phyloP scores from a whole-genome alignment of 2,329 filamentous ascomycete species.

The Neopestalotiopsis sp. region DNA sequence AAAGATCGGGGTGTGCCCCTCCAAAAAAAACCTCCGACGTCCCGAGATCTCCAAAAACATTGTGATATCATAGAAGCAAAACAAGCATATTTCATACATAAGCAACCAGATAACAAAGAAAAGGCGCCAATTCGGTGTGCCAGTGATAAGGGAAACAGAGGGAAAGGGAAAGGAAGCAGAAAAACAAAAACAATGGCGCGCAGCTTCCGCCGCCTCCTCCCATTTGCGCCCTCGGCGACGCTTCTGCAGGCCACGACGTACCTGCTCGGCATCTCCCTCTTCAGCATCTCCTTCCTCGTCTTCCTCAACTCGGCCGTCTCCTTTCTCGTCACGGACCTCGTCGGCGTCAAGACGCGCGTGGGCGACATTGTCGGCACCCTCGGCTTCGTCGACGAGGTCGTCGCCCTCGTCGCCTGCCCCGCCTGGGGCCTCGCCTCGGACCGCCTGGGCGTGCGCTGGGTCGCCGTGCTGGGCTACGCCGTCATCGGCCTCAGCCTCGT shows the following conservation, averaged over 20 bases:
- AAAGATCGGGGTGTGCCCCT: background rate
- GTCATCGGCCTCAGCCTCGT: conserved; percentile 80
- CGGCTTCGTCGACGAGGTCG: conserved; percentile 83
- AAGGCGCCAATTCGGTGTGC: background rate
- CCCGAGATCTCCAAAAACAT: background rate
- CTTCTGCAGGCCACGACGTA: conserved; percentile 72
- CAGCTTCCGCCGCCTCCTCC: conserved; percentile 50
- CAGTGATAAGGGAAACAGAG: background rate
- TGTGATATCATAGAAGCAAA: background rate
- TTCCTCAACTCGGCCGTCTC: conserved; percentile 86
- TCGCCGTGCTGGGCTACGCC: conserved; percentile 77
- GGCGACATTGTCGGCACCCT: conserved; percentile 84
- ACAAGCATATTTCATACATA: background rate
- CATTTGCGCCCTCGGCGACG: conserved; percentile 66
- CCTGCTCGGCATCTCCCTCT: conserved; percentile 80
- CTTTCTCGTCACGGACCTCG: conserved; percentile 83
- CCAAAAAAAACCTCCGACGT: background rate
- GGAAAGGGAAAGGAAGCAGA: too few relatives aligned
- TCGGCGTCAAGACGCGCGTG: conserved; percentile 74
- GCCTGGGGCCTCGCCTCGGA: conserved; percentile 81
- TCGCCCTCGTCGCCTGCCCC: conserved; percentile 81
- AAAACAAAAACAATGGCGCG: conserved; percentile 6
- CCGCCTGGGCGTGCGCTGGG: conserved; percentile 74
- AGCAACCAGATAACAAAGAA: background rate
- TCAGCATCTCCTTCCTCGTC: conserved; percentile 88